Conservation (phyloP, 2,329 filamentous ascomycete genomes). For the Capronia americana region DNA sequence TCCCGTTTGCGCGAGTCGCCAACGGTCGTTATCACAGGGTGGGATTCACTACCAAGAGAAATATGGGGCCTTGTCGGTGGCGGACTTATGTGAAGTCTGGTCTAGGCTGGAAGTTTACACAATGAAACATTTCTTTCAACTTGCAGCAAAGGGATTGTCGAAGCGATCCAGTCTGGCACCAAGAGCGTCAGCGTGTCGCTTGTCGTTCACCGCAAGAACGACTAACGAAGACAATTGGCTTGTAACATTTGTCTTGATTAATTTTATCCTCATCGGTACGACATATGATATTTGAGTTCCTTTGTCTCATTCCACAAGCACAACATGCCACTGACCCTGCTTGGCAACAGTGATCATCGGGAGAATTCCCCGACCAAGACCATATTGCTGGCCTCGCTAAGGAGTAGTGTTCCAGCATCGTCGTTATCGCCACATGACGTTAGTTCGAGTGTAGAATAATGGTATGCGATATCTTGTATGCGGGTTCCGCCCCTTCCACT, state of each 20-base stretch:
- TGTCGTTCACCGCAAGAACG: background rate
- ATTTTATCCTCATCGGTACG: background rate
- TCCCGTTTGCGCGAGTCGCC: too few relatives aligned
- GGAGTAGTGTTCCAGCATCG: background rate
- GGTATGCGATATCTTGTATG: background rate
- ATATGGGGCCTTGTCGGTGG: background rate
- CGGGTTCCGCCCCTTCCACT: background rate
- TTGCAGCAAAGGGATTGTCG: background rate
- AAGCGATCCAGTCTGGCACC: too few relatives aligned
- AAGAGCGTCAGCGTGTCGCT: background rate
- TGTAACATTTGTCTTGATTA: background rate
- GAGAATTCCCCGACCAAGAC: background rate
- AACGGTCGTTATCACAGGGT: too few relatives aligned
- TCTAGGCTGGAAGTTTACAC: too few relatives aligned
- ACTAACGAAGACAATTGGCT: background rate
- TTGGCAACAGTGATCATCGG: background rate
- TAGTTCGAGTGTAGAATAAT: background rate
- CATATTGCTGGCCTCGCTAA: background rate
- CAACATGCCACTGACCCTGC: background rate
- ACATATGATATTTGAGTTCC: background rate
- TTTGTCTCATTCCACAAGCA: background rate
- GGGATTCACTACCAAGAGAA: background rate
- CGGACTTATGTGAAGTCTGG: too few relatives aligned
- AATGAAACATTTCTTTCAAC: background rate
- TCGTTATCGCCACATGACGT: background rate